Evolutionary conservation across 257 asterid species (phyloP).

Genomic region (Scutellaria minor): DNA sequence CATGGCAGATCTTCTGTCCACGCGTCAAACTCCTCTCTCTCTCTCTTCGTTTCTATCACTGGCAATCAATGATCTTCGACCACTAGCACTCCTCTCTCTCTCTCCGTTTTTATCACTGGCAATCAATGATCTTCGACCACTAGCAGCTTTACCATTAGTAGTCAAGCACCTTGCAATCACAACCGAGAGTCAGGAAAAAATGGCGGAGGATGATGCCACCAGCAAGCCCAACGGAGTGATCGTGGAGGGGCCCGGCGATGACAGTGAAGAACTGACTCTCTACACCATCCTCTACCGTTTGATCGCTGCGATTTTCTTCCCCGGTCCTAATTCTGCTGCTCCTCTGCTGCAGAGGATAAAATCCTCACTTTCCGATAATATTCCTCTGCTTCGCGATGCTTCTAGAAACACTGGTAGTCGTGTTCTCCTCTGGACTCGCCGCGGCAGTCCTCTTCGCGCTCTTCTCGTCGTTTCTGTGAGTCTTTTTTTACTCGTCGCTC

Average conservation of each 20-base stretch:
- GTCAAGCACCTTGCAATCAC: not conserved
- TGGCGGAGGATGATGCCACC: conserved; percentile 46
- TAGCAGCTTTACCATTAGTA: not conserved
- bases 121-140: not conserved
- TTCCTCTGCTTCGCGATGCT: conserved; percentile 75
- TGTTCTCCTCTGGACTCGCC: conserved; percentile 73
- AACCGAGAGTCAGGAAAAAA: not conserved
- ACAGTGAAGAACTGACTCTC: conserved; percentile 49
- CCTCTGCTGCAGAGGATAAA: conserved; percentile 57
- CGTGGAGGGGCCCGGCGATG: conserved; percentile 34
- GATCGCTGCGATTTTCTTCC: conserved; percentile 56
- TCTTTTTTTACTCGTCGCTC: not conserved
- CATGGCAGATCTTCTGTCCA: conserved; percentile 26
- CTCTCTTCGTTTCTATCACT: not conserved
- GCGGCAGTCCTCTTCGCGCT: conserved; percentile 75
- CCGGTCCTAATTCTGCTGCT: conserved; percentile 45
- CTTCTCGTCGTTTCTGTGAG: conserved; percentile 80
- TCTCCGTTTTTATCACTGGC: not conserved
- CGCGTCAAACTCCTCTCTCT: not conserved
- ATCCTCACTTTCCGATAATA: conserved; percentile 51
- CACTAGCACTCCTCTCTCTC: not conserved
- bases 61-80: not conserved
- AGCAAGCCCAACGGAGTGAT: conserved; percentile 43
- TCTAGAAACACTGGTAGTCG: conserved; percentile 56
- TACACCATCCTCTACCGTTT: conserved; percentile 55